Evolutionary conservation across 495 filamentous ascomycete genomes (phyloP).

Genomic region (Penicillium bovifimosum): DNA sequence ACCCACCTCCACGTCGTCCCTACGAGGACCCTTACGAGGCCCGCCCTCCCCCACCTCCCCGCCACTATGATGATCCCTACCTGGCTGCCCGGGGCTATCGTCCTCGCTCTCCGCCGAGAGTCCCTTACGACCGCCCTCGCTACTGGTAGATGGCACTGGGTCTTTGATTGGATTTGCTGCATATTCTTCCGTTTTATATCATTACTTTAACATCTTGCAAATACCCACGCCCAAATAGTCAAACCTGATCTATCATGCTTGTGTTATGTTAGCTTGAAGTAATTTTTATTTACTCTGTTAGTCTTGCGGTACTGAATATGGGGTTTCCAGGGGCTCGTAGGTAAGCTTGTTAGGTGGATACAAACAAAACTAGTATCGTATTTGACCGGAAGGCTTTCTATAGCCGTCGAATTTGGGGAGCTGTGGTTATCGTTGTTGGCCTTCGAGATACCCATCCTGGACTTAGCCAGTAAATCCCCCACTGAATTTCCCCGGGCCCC

Average conservation of each 20-base stretch:
- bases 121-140: conserved; percentile 40
- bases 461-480: too few species aligned
- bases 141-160: conserved; percentile 37
- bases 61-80: conserved; percentile 45
- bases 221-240: conserved; percentile 15
- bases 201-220: conserved; percentile 5
- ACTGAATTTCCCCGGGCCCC: neutral
- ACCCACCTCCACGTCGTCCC: conserved; percentile 51
- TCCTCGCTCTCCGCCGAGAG: conserved; percentile 39
- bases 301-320: neutral
- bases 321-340: neutral
- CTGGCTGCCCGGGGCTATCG: conserved; percentile 39
- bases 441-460: too few species aligned
- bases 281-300: neutral
- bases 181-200: conserved; percentile 11
- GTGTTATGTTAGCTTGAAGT: conserved; percentile 1
- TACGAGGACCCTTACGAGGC: conserved; percentile 51
- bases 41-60: conserved; percentile 38
- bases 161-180: conserved; percentile 9
- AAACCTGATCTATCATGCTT: neutral
- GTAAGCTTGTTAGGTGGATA: too few species aligned
- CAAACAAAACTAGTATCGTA: too few species aligned
- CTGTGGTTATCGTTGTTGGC: too few species aligned
- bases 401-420: too few species aligned
- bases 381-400: too few species aligned